A percentile compares a stretch with the other conserved stretches of the same genome.
Evolutionary conservation across 2,329 filamentous ascomycete genomes (phyloP).

Genomic region (Aspergillus viridinutans): DNA sequence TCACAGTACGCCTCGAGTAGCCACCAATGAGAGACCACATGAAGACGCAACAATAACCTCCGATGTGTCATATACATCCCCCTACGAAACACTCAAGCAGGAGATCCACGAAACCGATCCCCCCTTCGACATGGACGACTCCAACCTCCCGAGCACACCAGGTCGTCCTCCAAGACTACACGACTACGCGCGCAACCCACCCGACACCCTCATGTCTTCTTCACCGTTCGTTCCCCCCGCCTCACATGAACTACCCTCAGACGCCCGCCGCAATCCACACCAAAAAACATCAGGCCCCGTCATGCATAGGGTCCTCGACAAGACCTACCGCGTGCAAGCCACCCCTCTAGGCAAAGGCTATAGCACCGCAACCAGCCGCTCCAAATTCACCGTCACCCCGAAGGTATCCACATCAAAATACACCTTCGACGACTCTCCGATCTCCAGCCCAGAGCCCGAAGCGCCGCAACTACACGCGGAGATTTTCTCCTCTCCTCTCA

Average conservation of each 20-base stretch:
- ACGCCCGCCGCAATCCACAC: constrained; percentile 34
- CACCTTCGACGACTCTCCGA: constrained; percentile 47
- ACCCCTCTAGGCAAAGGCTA: constrained; percentile 67
- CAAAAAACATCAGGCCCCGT: constrained; percentile 61
- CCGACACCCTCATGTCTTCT: constrained; percentile 56
- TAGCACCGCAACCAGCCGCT: constrained; percentile 19
- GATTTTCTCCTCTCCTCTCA: constrained; percentile 73
- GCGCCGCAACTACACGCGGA: constrained; percentile 80
- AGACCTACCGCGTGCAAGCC: constrained; percentile 88
- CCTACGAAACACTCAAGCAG: constrained; percentile 69
- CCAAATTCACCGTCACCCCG: constrained; percentile 32
- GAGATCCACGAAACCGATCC: constrained; percentile 54
- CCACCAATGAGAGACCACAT: constrained; percentile 22
- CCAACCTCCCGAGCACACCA: constrained; percentile 34
- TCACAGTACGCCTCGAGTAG: constrained; percentile 46
- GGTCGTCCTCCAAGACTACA: constrained; percentile 18
- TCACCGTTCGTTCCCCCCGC: constrained; percentile 53
- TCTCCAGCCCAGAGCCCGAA: constrained; percentile 72
- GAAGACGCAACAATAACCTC: constrained; percentile 40
- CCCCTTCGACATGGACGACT: constrained; percentile 33
- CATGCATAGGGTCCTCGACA: constrained; percentile 88
- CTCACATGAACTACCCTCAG: constrained; percentile 39
- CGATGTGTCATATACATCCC: constrained; percentile 60
- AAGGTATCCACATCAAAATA: constrained; percentile 26
- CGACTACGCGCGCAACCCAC: constrained; percentile 45